A percentile compares a stretch with the other conserved stretches of the same genome.
phyloP scores from a whole-genome alignment of 257 asterid genomes.

The Gynochthodes officinalis region DNA sequence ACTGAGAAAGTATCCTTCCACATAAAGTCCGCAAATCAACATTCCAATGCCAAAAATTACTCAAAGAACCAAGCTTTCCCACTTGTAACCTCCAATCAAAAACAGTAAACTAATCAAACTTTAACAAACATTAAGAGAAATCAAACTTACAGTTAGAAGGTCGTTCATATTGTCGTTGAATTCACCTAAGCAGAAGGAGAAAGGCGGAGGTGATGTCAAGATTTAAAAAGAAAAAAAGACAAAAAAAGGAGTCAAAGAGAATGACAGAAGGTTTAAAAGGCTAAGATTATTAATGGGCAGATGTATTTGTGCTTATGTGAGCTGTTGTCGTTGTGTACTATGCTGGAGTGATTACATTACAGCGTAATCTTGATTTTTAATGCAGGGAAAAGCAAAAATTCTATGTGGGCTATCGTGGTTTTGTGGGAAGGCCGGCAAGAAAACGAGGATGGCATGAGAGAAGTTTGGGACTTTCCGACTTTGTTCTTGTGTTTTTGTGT shows the following conservation, averaged over 20 bases:
- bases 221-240: not conserved
- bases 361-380: not conserved
- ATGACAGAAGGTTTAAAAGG: slow-evolving; percentile 9
- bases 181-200: slow-evolving; percentile 1
- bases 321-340: not conserved
- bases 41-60: not conserved
- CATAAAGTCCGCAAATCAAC: slow-evolving; percentile 1
- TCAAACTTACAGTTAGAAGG: slow-evolving; percentile 53
- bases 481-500: not conserved
- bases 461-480: not conserved
- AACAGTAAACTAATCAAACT: not conserved
- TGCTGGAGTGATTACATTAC: not conserved
- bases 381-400: too few species aligned
- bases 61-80: not conserved
- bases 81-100: not conserved
- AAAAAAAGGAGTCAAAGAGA: not conserved
- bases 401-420: not conserved
- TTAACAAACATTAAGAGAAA: not conserved
- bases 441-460: not conserved
- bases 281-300: not conserved
- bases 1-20: not conserved
- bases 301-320: not conserved
- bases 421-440: slow-evolving; percentile 18
- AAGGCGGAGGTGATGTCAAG: slow-evolving; percentile 4
- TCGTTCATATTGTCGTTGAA: slow-evolving; percentile 48